A percentile compares a stretch with the other conserved stretches of the same genome.
Conservation (phyloP, 192 early-diverging fungal species). For the Umbelopsis vinacea region DNA sequence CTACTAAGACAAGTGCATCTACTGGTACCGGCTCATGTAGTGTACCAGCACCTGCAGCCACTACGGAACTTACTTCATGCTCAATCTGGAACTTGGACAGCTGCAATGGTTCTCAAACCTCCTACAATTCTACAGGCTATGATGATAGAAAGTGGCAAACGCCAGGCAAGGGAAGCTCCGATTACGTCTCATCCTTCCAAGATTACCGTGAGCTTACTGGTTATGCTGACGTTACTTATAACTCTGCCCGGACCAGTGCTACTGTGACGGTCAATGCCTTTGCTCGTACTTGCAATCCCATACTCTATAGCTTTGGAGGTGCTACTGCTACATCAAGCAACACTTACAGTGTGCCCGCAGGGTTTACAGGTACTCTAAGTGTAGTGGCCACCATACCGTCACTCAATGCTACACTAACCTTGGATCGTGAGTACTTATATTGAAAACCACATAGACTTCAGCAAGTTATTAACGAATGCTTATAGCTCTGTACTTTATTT, state of each 20-base stretch:
- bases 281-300: neutral
- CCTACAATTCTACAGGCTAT: neutral
- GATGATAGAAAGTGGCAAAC: conserved; percentile 7
- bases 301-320: conserved; percentile 2
- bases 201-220: conserved; percentile 5
- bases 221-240: conserved; percentile 8
- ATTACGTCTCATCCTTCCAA: neutral
- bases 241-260: neutral
- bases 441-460: neutral
- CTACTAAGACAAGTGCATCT: neutral
- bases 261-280: neutral
- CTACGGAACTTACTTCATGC: neutral
- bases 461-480: neutral
- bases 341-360: neutral
- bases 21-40: neutral
- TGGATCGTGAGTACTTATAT: neutral
- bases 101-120: neutral
- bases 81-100: neutral
- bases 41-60: neutral
- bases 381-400: neutral
- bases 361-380: neutral
- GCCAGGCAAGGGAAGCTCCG: neutral
- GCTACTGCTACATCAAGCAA: neutral
- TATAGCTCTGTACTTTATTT: neutral
- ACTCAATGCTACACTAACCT: neutral